phyloP scores from a whole-genome alignment of 768 basidiomycete genomes.

The Suillus paluster region DNA sequence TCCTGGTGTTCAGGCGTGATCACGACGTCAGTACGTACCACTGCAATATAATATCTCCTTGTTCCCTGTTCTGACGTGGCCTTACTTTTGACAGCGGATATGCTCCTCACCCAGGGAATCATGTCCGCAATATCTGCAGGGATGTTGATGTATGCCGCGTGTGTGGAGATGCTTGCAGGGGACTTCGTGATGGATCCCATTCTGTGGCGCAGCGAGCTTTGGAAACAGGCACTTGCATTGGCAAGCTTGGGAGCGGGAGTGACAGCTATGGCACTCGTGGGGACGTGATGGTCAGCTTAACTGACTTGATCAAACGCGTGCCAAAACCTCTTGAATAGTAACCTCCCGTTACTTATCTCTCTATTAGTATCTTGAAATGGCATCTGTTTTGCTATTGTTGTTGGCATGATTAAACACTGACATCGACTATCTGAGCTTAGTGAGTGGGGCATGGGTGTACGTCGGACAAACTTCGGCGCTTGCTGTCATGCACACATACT shows the following conservation, averaged over 20 bases:
- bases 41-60: neutral
- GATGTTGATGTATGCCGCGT: constrained; percentile 82
- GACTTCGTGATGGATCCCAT: constrained; percentile 78
- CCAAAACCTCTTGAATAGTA: neutral
- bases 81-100: constrained; percentile 38
- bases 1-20: constrained; percentile 47
- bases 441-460: too few species aligned
- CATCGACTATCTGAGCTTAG: neutral
- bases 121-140: constrained; percentile 85
- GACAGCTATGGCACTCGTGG: constrained; percentile 64
- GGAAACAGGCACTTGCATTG: constrained; percentile 58
- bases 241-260: constrained; percentile 65
- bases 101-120: constrained; percentile 66
- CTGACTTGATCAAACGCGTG: neutral
- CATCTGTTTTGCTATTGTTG: neutral
- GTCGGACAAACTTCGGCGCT: neutral
- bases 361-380: neutral
- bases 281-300: constrained; percentile 23
- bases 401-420: neutral
- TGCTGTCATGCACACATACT: neutral
- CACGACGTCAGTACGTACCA: constrained; percentile 31
- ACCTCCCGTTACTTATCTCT: neutral
- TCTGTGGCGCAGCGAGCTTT: constrained; percentile 44
- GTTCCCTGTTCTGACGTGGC: constrained; percentile 3
- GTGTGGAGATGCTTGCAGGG: constrained; percentile 86